These are phyloP conservation scores for Claviceps cyperi DNA, from an alignment of 2,329 filamentous ascomycete species.

Conservation along the genomic window DNA sequence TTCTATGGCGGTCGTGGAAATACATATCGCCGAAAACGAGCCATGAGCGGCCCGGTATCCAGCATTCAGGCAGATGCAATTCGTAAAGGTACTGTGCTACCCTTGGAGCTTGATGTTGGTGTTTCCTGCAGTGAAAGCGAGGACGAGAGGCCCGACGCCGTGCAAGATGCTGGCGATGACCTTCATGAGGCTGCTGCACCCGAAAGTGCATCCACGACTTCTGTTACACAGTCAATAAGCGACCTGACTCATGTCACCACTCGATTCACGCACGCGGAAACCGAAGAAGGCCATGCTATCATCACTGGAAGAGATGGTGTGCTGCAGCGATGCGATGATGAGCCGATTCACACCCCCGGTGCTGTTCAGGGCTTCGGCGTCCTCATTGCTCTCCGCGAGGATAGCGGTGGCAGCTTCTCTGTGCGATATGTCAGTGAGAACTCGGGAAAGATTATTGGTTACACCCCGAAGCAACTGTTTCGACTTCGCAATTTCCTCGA, in stretches of 20 bases:
- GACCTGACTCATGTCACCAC: constrained; percentile 45
- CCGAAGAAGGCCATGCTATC: constrained; percentile 64
- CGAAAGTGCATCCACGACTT: constrained; percentile 9
- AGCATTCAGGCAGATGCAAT: constrained; percentile 31
- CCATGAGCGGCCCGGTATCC: constrained; percentile 24
- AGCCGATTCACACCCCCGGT: constrained; percentile 78
- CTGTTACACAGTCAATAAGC: constrained; percentile 10
- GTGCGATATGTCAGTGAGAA: constrained; percentile 75
- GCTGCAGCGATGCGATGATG: constrained; percentile 74
- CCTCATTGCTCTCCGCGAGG: constrained; percentile 59
- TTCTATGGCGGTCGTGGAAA: neutral
- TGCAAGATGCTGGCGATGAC: neutral
- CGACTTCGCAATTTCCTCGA: constrained; percentile 63
- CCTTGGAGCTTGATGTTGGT: constrained; percentile 20
- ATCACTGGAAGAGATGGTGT: constrained; percentile 65
- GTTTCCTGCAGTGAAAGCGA: constrained; percentile 20
- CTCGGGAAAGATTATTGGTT: constrained; percentile 58
- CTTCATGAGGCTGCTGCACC: neutral
- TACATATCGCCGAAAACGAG: constrained; percentile 18
- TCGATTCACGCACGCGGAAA: constrained; percentile 66
- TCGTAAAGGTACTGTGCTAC: constrained; percentile 20
- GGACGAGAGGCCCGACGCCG: constrained; percentile 5
- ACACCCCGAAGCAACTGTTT: constrained; percentile 64
- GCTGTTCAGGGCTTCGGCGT: constrained; percentile 70
- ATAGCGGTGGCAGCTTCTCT: constrained; percentile 49